Percentiles rank a stretch among this genome's conserved stretches.
These are phyloP conservation scores for Hygrophila difformis DNA, from an alignment of 257 asterid species.

Conservation along the genomic window DNA sequence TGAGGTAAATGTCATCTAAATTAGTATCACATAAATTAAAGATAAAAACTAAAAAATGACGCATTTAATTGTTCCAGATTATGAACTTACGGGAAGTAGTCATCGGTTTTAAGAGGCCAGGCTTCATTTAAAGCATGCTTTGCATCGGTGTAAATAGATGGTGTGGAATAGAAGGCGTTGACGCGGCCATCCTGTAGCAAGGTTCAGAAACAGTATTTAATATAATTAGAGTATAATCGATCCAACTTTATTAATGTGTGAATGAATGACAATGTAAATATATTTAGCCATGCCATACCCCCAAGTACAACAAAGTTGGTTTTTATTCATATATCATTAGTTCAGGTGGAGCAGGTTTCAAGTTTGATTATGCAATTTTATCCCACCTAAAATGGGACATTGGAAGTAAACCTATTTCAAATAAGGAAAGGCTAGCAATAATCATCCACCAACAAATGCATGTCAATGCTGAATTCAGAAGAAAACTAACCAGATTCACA, in stretches of 20 bases:
- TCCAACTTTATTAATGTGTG: background rate
- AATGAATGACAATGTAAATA: conserved; percentile 2
- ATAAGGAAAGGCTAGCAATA: too few species aligned
- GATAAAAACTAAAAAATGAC: too few species aligned
- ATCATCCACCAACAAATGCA: too few species aligned
- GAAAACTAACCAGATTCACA: conserved; percentile 66
- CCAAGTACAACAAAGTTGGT: background rate
- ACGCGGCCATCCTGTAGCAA: conserved; percentile 93
- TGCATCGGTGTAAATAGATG: conserved; percentile 86
- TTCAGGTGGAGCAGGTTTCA: too few species aligned
- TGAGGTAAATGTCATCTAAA: conserved; percentile 25
- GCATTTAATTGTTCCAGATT: too few species aligned
- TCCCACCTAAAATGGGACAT: too few species aligned
- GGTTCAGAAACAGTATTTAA: conserved; percentile 6
- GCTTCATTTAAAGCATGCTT: conserved; percentile 67
- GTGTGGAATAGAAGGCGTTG: conserved; percentile 89
- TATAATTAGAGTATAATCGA: conserved; percentile 3
- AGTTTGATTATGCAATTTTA: too few species aligned
- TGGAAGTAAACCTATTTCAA: too few species aligned
- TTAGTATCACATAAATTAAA: too few species aligned
- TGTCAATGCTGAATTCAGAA: background rate
- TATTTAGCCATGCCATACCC: background rate
- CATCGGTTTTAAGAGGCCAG: too few species aligned
- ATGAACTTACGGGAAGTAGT: conserved; percentile 83
- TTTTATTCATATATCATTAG: background rate